A percentile compares a stretch with the other conserved stretches of the same genome.
Conservation (phyloP, 2,329 filamentous ascomycete species). For the Cordyceps cicadae region DNA sequence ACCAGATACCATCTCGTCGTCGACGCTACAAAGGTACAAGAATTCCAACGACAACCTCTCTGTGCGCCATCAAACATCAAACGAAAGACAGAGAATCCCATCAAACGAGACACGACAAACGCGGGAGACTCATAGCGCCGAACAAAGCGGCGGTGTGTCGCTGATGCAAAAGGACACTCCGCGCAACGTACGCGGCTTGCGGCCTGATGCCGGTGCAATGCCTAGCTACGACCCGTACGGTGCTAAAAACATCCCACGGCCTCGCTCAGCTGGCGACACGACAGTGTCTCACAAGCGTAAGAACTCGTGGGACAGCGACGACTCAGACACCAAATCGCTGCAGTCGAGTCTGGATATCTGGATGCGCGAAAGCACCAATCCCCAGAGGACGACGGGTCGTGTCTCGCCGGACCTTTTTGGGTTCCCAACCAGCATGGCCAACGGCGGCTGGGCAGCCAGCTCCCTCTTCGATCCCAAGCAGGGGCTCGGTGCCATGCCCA, state of each 20-base stretch:
- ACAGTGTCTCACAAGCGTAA: constrained; percentile 32
- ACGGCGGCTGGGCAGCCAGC: constrained; percentile 38
- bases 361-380: constrained; percentile 46
- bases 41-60: constrained; percentile 42
- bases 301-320: constrained; percentile 38
- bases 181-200: background rate
- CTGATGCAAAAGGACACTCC: background rate
- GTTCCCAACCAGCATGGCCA: constrained; percentile 35
- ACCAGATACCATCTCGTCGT: constrained; percentile 51
- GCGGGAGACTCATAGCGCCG: background rate
- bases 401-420: constrained; percentile 46
- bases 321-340: constrained; percentile 33
- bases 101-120: background rate
- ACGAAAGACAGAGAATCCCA: constrained; percentile 21
- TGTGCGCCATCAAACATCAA: constrained; percentile 21
- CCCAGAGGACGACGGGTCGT: constrained; percentile 21
- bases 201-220: background rate
- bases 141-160: constrained; percentile 8
- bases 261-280: constrained; percentile 40
- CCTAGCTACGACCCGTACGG: constrained; percentile 8
- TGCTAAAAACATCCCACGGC: constrained; percentile 28
- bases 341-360: constrained; percentile 49
- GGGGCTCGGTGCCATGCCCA: constrained; percentile 18
- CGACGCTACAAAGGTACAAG: constrained; percentile 42
- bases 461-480: constrained; percentile 36